Evolutionary conservation across 352 stramenopile species (phyloP).

Genomic region (Globisporangium orthogonon): DNA sequence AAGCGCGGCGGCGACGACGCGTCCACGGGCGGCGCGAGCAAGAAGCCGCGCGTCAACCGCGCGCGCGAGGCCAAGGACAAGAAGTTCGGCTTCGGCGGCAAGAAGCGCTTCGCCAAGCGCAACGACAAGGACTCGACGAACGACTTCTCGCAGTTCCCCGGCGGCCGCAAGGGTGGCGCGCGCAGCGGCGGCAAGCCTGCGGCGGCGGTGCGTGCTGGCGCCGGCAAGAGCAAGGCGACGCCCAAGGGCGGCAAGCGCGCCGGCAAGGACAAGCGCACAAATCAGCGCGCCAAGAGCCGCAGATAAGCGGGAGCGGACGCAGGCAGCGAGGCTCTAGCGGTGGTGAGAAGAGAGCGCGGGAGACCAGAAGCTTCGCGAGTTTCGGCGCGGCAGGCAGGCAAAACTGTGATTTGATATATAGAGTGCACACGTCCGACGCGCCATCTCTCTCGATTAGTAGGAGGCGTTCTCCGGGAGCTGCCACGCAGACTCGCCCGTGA

Average conservation of each 20-base stretch:
- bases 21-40: slow-evolving; percentile 9
- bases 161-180: slow-evolving; percentile 19
- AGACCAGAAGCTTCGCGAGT: too few species aligned
- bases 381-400: background rate
- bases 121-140: slow-evolving; percentile 83
- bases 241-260: slow-evolving; percentile 48
- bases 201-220: slow-evolving; percentile 13
- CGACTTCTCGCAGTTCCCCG: slow-evolving; percentile 64
- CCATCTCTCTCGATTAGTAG: background rate
- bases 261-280: slow-evolving; percentile 46
- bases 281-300: slow-evolving; percentile 42
- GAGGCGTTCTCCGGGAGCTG: slow-evolving; percentile 12
- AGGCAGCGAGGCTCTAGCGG: too few species aligned
- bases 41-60: slow-evolving; percentile 70
- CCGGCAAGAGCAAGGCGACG: slow-evolving; percentile 15
- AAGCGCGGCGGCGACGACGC: slow-evolving; percentile 24
- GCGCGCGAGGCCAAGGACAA: slow-evolving; percentile 69
- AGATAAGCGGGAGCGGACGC: slow-evolving; percentile 18
- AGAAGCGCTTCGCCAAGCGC: slow-evolving; percentile 64
- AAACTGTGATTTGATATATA: slow-evolving; percentile 16
- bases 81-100: slow-evolving; percentile 83
- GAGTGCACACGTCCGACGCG: background rate
- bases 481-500: slow-evolving; percentile 58
- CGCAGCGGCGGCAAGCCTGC: slow-evolving; percentile 22
- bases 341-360: too few species aligned